A percentile compares a stretch with the other conserved stretches of the same genome.
Conservation (phyloP, 306 rosid genomes). For the Herpetospermum pedunculosum region DNA sequence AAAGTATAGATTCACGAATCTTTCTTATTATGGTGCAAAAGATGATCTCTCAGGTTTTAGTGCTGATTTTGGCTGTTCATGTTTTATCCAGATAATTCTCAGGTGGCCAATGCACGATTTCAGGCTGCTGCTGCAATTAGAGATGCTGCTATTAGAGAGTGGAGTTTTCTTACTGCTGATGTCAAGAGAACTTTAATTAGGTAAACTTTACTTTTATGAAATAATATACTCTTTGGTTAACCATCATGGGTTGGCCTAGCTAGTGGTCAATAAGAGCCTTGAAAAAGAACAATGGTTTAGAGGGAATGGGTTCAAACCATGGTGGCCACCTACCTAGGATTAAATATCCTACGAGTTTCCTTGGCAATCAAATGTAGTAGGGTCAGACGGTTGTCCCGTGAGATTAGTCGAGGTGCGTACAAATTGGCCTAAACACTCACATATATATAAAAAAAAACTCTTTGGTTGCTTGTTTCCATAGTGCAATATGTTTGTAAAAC, state of each 20-base stretch:
- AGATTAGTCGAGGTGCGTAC: no score
- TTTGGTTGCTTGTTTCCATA: not conserved
- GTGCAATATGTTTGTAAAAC: not conserved
- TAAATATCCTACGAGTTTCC: no score
- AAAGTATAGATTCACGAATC: not conserved
- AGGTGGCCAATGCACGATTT: conserved; percentile 71
- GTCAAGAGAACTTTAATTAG: conserved; percentile 70
- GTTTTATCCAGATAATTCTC: conserved; percentile 64
- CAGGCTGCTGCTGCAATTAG: conserved; percentile 87
- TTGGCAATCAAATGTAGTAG: no score
- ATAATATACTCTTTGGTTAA: not conserved
- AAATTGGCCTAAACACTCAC: no score
- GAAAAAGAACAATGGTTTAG: no score
- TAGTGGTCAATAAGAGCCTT: no score
- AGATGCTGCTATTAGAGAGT: conserved; percentile 93
- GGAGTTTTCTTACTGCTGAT: conserved; percentile 64
- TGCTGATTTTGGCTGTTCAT: conserved; percentile 15
- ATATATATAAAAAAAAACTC: no score
- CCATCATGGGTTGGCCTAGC: no score
- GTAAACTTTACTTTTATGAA: conserved; percentile 20
- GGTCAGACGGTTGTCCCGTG: no score
- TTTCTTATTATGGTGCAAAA: not conserved
- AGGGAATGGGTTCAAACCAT: no score
- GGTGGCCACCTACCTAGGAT: no score
- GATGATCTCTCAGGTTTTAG: not conserved